These are phyloP conservation scores for Sporothrix brunneoviolacea DNA, from an alignment of 2,329 filamentous ascomycete genomes.

Conservation along the genomic window DNA sequence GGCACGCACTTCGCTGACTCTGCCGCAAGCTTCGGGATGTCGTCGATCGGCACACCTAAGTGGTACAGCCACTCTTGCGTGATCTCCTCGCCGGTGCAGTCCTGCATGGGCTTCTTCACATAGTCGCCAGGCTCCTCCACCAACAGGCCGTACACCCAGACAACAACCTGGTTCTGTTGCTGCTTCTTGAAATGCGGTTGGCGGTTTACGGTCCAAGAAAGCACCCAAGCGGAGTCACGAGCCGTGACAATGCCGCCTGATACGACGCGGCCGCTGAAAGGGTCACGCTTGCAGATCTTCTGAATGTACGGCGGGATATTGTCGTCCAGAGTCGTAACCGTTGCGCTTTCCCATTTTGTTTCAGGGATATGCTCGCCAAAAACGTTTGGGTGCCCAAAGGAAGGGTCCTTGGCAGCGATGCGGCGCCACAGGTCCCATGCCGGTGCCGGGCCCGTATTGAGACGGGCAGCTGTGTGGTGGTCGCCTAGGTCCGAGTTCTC, in stretches of 20 bases:
- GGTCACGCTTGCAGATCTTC: slow-evolving; percentile 23
- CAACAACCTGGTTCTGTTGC: slow-evolving; percentile 25
- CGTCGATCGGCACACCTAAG: slow-evolving; percentile 26
- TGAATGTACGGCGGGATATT: slow-evolving; percentile 26
- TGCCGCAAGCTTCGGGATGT: slow-evolving; percentile 22
- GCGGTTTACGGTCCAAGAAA: slow-evolving; percentile 33
- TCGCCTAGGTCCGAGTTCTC: slow-evolving; percentile 29
- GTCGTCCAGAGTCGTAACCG: slow-evolving; percentile 31
- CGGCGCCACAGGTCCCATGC: slow-evolving; percentile 36
- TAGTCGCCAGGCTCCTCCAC: slow-evolving; percentile 29
- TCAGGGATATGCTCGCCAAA: slow-evolving; percentile 32
- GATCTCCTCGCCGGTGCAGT: slow-evolving; percentile 35
- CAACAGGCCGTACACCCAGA: slow-evolving; percentile 37
- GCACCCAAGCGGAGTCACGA: slow-evolving; percentile 33
- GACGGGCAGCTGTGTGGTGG: slow-evolving; percentile 25
- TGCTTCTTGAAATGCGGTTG: slow-evolving; percentile 37
- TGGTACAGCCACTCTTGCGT: slow-evolving; percentile 32
- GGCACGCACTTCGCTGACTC: slow-evolving; percentile 28
- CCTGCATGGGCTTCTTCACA: slow-evolving; percentile 33
- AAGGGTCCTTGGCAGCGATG: slow-evolving; percentile 29
- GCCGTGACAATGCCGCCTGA: slow-evolving; percentile 31
- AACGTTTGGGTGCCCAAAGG: slow-evolving; percentile 33
- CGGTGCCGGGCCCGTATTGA: slow-evolving; percentile 28
- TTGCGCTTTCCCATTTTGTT: slow-evolving; percentile 34
- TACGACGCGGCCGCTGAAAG: slow-evolving; percentile 27